Conservation (phyloP, 805 yeast genomes). For the Ogataea paraovalis region DNA sequence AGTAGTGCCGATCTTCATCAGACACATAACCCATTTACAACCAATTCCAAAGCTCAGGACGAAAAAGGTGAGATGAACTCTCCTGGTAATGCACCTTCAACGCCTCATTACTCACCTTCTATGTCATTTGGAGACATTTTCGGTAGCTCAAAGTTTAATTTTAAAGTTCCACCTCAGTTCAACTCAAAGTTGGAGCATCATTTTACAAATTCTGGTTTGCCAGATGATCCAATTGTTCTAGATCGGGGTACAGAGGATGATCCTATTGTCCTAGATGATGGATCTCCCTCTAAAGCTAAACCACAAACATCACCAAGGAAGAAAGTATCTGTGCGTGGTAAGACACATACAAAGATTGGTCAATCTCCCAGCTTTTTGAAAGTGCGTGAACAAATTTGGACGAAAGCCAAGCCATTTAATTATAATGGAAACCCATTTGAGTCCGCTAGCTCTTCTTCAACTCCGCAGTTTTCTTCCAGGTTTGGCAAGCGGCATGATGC, state of each 20-base stretch:
- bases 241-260: constrained; percentile 29
- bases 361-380: too few species aligned
- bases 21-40: too few species aligned
- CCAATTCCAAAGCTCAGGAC: too few species aligned
- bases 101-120: background rate
- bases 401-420: background rate
- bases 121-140: background rate
- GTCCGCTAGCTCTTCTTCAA: background rate
- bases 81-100: too few species aligned
- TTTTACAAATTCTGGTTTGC: constrained; percentile 12
- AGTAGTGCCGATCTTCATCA: too few species aligned
- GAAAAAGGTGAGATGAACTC: too few species aligned
- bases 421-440: background rate
- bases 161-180: background rate
- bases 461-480: background rate
- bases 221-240: constrained; percentile 24
- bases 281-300: background rate
- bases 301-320: background rate
- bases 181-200: background rate
- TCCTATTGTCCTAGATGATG: constrained; percentile 26
- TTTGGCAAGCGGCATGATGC: constrained; percentile 1
- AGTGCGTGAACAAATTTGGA: background rate
- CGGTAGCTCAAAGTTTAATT: background rate
- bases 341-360: background rate
- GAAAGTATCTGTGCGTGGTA: background rate